Percentiles rank a stretch among this genome's conserved stretches.
These are phyloP conservation scores for Chamaecyparis obtusa DNA, from an alignment of 75 land plant species.

Conservation along the genomic window DNA sequence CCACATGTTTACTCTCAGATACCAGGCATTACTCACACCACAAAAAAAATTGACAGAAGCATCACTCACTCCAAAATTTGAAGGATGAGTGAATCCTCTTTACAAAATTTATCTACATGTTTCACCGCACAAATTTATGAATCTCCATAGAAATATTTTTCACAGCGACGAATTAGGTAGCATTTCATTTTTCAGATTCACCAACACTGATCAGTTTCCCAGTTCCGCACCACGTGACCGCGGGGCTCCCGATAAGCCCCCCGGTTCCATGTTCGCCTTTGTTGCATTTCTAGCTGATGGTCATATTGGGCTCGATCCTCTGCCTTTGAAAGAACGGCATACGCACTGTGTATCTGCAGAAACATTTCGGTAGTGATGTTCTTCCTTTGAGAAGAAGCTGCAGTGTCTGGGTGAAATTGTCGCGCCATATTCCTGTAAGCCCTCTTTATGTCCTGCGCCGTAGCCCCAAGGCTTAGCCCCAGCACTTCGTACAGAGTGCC, in stretches of 20 bases:
- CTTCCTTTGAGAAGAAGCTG: background rate
- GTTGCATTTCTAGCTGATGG: background rate
- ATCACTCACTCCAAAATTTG: no score
- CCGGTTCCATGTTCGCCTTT: background rate
- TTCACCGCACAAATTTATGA: no score
- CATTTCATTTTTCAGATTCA: background rate
- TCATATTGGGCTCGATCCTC: conserved; percentile 12
- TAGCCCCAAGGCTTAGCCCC: conserved; percentile 30
- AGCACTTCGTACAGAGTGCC: conserved; percentile 1
- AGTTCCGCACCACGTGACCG: conserved; percentile 8
- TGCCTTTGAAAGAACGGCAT: conserved; percentile 7
- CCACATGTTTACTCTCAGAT: no score
- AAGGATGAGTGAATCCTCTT: no score
- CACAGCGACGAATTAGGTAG: no score
- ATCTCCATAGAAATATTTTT: no score
- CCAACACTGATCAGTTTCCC: conserved; percentile 27
- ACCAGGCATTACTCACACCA: no score
- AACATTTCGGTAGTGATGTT: conserved; percentile 2
- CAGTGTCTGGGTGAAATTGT: conserved; percentile 2
- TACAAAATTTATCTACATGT: no score
- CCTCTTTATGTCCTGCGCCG: conserved; percentile 20
- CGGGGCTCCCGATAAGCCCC: background rate
- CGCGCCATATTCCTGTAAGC: conserved; percentile 17
- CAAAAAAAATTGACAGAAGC: no score
- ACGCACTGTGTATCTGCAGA: background rate